A percentile compares a stretch with the other conserved stretches of the same genome.
phyloP scores from a whole-genome alignment of 306 rosid species.

The Cucumis hystrix region DNA sequence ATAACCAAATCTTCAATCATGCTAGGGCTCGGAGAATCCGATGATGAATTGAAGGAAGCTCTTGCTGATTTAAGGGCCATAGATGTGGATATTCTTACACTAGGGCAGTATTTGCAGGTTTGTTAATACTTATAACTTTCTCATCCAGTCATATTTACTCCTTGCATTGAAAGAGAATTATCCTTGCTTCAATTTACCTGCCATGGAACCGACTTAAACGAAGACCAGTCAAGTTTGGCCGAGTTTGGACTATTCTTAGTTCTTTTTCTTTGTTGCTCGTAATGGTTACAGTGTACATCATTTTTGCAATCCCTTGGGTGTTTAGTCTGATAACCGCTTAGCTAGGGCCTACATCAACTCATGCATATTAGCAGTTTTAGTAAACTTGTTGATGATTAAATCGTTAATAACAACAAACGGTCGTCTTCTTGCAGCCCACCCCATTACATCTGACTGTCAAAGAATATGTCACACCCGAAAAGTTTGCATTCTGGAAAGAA shows the following conservation, averaged over 20 bases:
- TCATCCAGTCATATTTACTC: background rate
- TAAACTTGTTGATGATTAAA: background rate
- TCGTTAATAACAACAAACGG: background rate
- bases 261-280: background rate
- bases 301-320: background rate
- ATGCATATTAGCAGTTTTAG: background rate
- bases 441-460: conserved; percentile 91
- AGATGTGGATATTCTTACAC: conserved; percentile 82
- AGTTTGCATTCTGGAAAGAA: conserved; percentile 84
- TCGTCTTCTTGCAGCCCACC: conserved; percentile 65
- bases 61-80: conserved; percentile 72
- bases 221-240: background rate
- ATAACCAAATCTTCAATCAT: conserved; percentile 89
- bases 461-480: conserved; percentile 79
- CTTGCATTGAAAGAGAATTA: background rate
- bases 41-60: conserved; percentile 72
- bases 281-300: background rate
- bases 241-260: background rate
- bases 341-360: background rate
- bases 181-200: background rate
- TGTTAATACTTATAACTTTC: conserved; percentile 6
- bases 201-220: background rate
- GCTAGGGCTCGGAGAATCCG: conserved; percentile 95
- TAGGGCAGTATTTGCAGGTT: conserved; percentile 96
- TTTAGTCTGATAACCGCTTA: background rate